These are phyloP conservation scores for Mucor saturninus DNA, from an alignment of 371 early-diverging fungal genomes.

Conservation along the genomic window DNA sequence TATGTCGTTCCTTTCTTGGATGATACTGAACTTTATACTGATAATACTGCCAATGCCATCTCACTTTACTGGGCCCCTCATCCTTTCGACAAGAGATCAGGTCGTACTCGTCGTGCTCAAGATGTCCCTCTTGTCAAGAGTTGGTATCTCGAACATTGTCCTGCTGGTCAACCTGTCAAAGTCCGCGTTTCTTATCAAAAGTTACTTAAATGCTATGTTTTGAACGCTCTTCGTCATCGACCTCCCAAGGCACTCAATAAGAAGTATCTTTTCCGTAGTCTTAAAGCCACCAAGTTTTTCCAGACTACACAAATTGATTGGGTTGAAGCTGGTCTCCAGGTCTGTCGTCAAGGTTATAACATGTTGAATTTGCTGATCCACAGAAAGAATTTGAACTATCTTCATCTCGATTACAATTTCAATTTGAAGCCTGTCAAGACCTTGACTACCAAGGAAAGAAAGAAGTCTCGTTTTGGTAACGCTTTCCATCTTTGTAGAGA, in stretches of 20 bases:
- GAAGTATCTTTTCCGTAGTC: conserved; percentile 92
- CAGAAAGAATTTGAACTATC: conserved; percentile 96
- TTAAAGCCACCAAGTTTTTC: conserved; percentile 98
- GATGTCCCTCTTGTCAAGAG: conserved; percentile 96
- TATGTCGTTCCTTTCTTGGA: conserved; percentile 85
- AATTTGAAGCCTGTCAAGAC: conserved; percentile 98
- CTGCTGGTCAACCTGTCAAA: conserved; percentile 94
- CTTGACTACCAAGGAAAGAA: conserved; percentile 99
- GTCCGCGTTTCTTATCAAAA: conserved; percentile 98
- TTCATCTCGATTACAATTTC: conserved; percentile 98
- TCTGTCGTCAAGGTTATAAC: conserved; percentile 98
- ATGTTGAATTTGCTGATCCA: conserved; percentile 98
- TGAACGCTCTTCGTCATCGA: conserved; percentile 87
- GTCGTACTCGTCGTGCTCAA: conserved; percentile 91
- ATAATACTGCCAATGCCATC: conserved; percentile 91
- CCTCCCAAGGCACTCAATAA: conserved; percentile 90
- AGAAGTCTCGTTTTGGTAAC: conserved; percentile 98
- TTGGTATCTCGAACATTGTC: conserved; percentile 97
- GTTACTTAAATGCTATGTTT: conserved; percentile 88
- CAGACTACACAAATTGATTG: conserved; percentile 98
- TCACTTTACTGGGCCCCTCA: conserved; percentile 97
- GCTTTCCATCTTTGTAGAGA: conserved; percentile 97
- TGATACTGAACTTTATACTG: conserved; percentile 82
- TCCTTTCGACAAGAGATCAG: conserved; percentile 94
- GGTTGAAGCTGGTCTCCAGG: conserved; percentile 98